A percentile compares a stretch with the other conserved stretches of the same genome.
phyloP scores from a whole-genome alignment of 352 stramenopile genomes.

The Phytopythium sindhum region DNA sequence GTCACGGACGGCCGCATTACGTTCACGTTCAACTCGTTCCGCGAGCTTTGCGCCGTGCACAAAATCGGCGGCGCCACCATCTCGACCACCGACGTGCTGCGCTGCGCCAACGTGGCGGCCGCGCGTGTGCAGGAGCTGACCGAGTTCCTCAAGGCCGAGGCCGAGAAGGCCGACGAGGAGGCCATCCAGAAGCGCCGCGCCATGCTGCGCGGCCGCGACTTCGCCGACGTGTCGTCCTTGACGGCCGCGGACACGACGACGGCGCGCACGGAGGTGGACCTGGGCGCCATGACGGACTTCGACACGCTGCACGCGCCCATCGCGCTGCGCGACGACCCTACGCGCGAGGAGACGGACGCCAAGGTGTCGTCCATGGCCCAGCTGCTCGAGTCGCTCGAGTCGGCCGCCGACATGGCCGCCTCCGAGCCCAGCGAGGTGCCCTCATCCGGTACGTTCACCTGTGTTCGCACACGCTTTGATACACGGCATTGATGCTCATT shows the following conservation, averaged over 20 bases:
- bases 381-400: slow-evolving; percentile 69
- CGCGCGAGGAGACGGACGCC: slow-evolving; percentile 40
- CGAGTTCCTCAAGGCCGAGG: slow-evolving; percentile 75
- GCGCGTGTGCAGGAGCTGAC: slow-evolving; percentile 75
- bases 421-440: slow-evolving; percentile 5
- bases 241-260: slow-evolving; percentile 20
- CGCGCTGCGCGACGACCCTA: slow-evolving; percentile 60
- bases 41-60: slow-evolving; percentile 87
- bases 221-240: slow-evolving; percentile 57
- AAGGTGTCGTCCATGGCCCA: slow-evolving; percentile 71
- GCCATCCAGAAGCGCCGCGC: slow-evolving; percentile 61
- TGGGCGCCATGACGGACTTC: slow-evolving; percentile 84
- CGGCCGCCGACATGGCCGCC: slow-evolving; percentile 35
- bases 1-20: slow-evolving; percentile 85
- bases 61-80: slow-evolving; percentile 86
- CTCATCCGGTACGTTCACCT: not conserved
- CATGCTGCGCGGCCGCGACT: slow-evolving; percentile 70
- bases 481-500: not conserved
- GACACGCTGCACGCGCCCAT: slow-evolving; percentile 73
- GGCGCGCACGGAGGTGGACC: slow-evolving; percentile 50
- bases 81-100: slow-evolving; percentile 60
- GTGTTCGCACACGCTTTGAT: no score
- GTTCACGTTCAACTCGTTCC: slow-evolving; percentile 91
- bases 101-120: slow-evolving; percentile 73
- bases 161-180: slow-evolving; percentile 65